These are phyloP conservation scores for Populus tremula DNA, from an alignment of 345 rosid genomes.

Conservation along the genomic window DNA sequence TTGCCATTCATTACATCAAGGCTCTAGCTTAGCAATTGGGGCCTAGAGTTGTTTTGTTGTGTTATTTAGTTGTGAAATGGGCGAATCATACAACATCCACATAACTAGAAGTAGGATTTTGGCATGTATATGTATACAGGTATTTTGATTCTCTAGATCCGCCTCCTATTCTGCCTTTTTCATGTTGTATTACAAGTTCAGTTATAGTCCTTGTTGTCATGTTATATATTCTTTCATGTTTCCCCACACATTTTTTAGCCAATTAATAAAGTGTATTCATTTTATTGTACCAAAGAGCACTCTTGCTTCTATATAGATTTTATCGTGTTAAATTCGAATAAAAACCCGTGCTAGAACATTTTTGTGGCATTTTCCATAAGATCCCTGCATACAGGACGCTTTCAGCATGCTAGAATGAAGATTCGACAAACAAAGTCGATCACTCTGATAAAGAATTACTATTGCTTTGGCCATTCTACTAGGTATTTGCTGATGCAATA, in stretches of 20 bases:
- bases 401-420: not conserved
- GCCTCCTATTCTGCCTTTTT: not conserved
- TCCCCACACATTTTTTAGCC: not conserved
- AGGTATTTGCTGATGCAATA: not conserved
- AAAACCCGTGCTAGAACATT: not conserved
- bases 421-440: not conserved
- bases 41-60: constrained; percentile 20
- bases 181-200: constrained; percentile 9
- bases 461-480: not conserved
- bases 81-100: constrained; percentile 21
- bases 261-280: not conserved
- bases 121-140: not conserved
- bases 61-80: constrained; percentile 23
- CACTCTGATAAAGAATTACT: not conserved
- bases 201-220: not conserved
- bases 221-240: constrained; percentile 2
- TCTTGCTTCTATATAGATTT: too few species aligned
- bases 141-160: not conserved
- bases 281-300: not conserved
- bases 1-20: constrained; percentile 31
- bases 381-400: not conserved
- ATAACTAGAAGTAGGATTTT: constrained; percentile 10
- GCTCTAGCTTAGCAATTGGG: constrained; percentile 24
- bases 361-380: not conserved
- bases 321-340: too few species aligned